Evolutionary conservation across 768 basidiomycete genomes (phyloP).

Genomic region (Hypsizygus marmoreus): DNA sequence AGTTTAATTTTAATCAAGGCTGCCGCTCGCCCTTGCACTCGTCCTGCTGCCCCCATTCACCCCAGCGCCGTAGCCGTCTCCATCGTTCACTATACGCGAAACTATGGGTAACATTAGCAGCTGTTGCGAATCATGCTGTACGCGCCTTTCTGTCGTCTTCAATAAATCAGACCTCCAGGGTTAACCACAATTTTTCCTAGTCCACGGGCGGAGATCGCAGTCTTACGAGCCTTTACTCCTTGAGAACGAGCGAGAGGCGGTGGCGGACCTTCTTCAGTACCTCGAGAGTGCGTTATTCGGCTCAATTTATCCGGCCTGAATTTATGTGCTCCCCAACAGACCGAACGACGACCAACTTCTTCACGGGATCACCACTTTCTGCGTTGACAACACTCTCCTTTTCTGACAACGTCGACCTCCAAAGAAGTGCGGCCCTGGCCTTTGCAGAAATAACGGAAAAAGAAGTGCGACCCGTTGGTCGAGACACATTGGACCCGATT

Average conservation of each 20-base stretch:
- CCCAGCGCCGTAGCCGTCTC: conserved; percentile 10
- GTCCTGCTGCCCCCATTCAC: conserved; percentile 13
- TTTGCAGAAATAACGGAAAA: conserved; percentile 99
- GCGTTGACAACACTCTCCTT: conserved; percentile 97
- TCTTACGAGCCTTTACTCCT: conserved; percentile 84
- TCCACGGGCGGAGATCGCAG: conserved; percentile 81
- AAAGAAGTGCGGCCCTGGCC: conserved; percentile 95
- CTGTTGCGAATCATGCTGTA: conserved; percentile 86
- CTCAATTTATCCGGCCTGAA: conserved; percentile 1
- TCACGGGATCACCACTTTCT: conserved; percentile 86
- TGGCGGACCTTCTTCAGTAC: conserved; percentile 95
- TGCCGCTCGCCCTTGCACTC: conserved; percentile 16
- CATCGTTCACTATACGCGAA: conserved; percentile 1
- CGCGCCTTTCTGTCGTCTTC: conserved; percentile 30
- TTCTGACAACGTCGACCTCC: conserved; percentile 98
- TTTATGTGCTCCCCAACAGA: conserved; percentile 50
- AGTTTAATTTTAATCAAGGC: conserved; percentile 23
- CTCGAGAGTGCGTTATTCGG: conserved; percentile 81
- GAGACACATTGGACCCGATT: conserved; percentile 97
- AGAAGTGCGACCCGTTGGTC: conserved; percentile 93
- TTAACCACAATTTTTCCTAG: conserved; percentile 38
- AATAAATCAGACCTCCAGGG: conserved; percentile 14
- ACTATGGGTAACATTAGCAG: conserved; percentile 78
- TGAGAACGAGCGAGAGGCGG: conserved; percentile 96
- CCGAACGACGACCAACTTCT: conserved; percentile 98